Evolutionary conservation across 202 grass and related monocot genomes (phyloP).

Genomic region (Carex arenaria): DNA sequence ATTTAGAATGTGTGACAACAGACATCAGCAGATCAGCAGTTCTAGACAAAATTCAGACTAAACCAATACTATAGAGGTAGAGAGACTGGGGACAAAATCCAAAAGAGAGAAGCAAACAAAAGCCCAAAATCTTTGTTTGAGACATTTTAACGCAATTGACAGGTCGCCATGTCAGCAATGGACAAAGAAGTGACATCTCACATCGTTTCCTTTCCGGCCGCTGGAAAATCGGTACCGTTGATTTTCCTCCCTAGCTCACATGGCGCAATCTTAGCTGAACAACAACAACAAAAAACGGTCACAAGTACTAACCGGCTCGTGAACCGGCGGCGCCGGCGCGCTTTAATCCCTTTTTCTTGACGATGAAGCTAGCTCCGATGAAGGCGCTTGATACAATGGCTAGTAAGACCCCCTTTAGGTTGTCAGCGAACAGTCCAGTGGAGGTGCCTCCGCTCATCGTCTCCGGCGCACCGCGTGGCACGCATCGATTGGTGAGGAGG

Average conservation of each 20-base stretch:
- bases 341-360: conserved; percentile 95
- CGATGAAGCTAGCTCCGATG: conserved; percentile 98
- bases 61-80: background rate
- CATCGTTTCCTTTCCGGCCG: background rate
- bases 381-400: conserved; percentile 84
- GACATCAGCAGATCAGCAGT: too few relatives aligned
- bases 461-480: conserved; percentile 19
- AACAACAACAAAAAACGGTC: background rate
- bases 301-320: conserved; percentile 49
- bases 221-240: background rate
- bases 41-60: background rate
- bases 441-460: conserved; percentile 36
- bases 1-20: background rate
- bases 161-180: background rate
- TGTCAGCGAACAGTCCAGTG: conserved; percentile 51
- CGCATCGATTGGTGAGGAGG: conserved; percentile 21
- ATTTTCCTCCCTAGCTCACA: background rate
- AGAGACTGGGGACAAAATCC: background rate
- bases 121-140: background rate
- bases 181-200: background rate
- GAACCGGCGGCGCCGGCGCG: conserved; percentile 64
- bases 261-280: background rate
- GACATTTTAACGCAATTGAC: background rate
- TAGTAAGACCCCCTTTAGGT: conserved; percentile 82
- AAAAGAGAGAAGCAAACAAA: background rate